Evolutionary conservation across 83 land plant species (phyloP).

Genomic region (Picea abies): DNA sequence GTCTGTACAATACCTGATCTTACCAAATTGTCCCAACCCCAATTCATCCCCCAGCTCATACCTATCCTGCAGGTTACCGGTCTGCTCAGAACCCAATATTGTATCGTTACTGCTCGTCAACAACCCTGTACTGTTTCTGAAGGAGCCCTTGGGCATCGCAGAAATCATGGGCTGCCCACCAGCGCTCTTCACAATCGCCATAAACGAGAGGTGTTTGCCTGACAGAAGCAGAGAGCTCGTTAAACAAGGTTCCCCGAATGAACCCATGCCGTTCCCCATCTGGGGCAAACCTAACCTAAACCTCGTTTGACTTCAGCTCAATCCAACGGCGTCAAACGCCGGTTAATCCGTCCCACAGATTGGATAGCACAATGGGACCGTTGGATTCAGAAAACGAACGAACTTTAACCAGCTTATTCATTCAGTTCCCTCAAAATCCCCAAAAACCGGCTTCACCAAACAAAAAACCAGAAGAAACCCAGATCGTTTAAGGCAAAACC

Average conservation of each 20-base stretch:
- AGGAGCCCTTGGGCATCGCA: conserved; percentile 1
- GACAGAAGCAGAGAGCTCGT: background rate
- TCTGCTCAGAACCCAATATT: conserved; percentile 31
- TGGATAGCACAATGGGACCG: background rate
- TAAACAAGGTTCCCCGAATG: background rate
- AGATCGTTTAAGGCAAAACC: background rate
- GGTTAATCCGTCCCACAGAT: too few relatives aligned
- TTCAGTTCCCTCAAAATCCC: too few relatives aligned
- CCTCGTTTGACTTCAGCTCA: background rate
- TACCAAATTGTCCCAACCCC: conserved; percentile 70
- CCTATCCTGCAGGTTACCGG: conserved; percentile 28
- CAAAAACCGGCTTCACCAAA: background rate
- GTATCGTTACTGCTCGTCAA: conserved; percentile 14
- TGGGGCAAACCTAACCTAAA: background rate
- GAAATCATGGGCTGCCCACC: background rate
- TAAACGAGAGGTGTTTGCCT: background rate
- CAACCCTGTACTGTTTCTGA: conserved; percentile 26
- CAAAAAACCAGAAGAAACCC: background rate
- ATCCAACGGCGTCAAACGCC: background rate
- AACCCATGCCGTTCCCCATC: background rate
- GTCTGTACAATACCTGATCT: conserved; percentile 54
- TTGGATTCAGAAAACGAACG: background rate
- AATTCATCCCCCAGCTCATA: conserved; percentile 51
- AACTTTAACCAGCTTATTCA: background rate
- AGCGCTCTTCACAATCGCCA: background rate